A percentile compares a stretch with the other conserved stretches of the same genome.
phyloP scores from a whole-genome alignment of 2,329 filamentous ascomycete species.

The Clonostachys rosea region DNA sequence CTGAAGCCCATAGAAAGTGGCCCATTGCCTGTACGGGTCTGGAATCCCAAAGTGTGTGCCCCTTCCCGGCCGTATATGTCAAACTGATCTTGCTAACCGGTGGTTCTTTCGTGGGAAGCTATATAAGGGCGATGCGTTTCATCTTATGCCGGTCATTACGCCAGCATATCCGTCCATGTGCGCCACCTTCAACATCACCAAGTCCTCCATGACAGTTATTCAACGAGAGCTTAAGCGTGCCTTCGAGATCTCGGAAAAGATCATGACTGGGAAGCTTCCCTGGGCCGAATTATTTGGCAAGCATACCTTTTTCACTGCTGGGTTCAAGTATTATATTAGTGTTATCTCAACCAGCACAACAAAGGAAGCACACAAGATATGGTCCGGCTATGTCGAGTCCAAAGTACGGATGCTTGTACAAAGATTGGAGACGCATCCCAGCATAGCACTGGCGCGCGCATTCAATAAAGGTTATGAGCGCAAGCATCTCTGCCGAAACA shows the following conservation, averaged over 20 bases:
- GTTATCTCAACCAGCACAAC: constrained; percentile 79
- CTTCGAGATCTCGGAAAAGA: constrained; percentile 71
- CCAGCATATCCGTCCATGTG: constrained; percentile 98
- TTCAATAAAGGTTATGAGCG: constrained; percentile 93
- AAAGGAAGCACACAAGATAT: constrained; percentile 79
- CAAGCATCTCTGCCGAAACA: constrained; percentile 63
- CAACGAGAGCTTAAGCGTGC: constrained; percentile 77
- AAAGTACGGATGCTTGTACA: constrained; percentile 84
- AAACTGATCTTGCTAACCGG: neutral
- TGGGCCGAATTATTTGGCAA: constrained; percentile 90
- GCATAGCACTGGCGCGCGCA: constrained; percentile 79
- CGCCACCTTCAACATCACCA: constrained; percentile 88
- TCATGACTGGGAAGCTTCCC: constrained; percentile 68
- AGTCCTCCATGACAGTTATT: constrained; percentile 81
- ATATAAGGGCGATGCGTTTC: constrained; percentile 75
- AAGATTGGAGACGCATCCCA: constrained; percentile 74
- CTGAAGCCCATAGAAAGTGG: constrained; percentile 84
- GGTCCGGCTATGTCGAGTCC: constrained; percentile 91
- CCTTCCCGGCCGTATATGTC: neutral
- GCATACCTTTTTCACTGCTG: constrained; percentile 88
- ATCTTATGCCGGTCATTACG: constrained; percentile 97
- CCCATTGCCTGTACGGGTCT: constrained; percentile 76
- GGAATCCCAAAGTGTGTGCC: constrained; percentile 77
- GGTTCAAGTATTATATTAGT: constrained; percentile 93
- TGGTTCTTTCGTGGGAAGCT: constrained; percentile 37